A percentile compares a stretch with the other conserved stretches of the same genome.
Conservation (phyloP, 1,284 basidiomycete genomes). For the Xerocomus tenax region DNA sequence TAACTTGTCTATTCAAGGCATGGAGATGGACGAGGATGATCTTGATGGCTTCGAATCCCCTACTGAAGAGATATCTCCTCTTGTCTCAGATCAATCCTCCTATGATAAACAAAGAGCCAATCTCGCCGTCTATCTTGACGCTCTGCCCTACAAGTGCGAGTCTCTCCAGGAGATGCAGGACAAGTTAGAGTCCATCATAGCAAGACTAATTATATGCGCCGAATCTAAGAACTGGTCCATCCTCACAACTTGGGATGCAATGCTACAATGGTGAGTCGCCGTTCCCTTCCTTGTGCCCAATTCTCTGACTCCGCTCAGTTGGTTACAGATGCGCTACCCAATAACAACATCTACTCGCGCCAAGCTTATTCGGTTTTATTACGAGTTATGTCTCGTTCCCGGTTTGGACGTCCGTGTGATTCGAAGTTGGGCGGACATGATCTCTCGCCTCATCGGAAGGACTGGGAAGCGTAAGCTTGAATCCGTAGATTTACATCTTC, state of each 20-base stretch:
- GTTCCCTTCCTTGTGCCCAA: neutral
- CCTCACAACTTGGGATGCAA: slow-evolving; percentile 60
- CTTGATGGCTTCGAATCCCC: slow-evolving; percentile 30
- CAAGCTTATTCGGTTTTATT: slow-evolving; percentile 75
- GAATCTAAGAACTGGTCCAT: slow-evolving; percentile 70
- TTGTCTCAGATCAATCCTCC: slow-evolving; percentile 25
- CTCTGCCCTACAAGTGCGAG: slow-evolving; percentile 75
- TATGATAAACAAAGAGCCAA: slow-evolving; percentile 50
- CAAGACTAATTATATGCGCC: slow-evolving; percentile 64
- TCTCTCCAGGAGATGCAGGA: slow-evolving; percentile 67
- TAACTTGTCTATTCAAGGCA: slow-evolving; percentile 22
- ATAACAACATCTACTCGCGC: slow-evolving; percentile 65
- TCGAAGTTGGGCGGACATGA: slow-evolving; percentile 51
- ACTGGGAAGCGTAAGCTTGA: slow-evolving; percentile 41
- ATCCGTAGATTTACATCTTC: slow-evolving; percentile 48
- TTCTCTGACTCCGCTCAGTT: slow-evolving; percentile 39
- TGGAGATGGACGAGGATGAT: slow-evolving; percentile 32
- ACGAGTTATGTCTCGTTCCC: slow-evolving; percentile 76
- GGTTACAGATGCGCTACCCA: slow-evolving; percentile 77
- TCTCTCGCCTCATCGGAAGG: slow-evolving; percentile 41
- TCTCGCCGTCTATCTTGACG: slow-evolving; percentile 55
- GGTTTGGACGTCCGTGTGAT: slow-evolving; percentile 56
- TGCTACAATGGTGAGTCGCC: slow-evolving; percentile 57
- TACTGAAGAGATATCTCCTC: slow-evolving; percentile 19
- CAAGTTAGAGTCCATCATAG: slow-evolving; percentile 66